Evolutionary conservation across 148 eudicot genomes (phyloP).

Genomic region (Cornus suecica): DNA sequence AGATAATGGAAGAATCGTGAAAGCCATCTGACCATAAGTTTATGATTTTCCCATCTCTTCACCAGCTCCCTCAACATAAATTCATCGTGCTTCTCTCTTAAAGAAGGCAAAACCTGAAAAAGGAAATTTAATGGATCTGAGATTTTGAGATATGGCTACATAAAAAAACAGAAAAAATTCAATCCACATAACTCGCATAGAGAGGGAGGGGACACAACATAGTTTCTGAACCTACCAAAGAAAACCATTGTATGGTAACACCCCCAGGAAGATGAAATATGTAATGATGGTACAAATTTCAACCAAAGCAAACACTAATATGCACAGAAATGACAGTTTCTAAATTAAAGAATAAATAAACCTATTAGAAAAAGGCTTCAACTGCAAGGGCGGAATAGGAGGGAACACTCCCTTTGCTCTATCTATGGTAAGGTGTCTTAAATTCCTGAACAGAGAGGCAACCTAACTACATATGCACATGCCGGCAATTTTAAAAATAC

Average conservation of each 20-base stretch:
- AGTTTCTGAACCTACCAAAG: background rate
- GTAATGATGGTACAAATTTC: background rate
- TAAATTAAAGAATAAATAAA: no score
- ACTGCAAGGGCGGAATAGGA: background rate
- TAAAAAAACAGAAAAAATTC: background rate
- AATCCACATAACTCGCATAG: background rate
- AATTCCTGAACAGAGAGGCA: background rate
- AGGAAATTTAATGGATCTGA: background rate
- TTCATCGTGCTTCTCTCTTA: conserved; percentile 34
- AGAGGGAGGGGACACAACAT: background rate
- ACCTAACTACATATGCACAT: background rate
- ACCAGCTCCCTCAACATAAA: conserved; percentile 42
- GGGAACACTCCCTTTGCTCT: background rate
- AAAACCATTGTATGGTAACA: background rate
- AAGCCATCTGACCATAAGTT: conserved; percentile 43
- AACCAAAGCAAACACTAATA: background rate
- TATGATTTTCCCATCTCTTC: conserved; percentile 37
- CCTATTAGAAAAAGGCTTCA: background rate
- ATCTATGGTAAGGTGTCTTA: no score
- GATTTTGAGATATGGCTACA: background rate
- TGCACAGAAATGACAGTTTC: background rate
- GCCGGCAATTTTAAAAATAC: background rate
- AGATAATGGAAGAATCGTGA: conserved; percentile 41
- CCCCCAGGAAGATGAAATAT: background rate
- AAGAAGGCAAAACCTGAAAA: conserved; percentile 27